Percentiles rank a stretch among this genome's conserved stretches.
These are phyloP conservation scores for Lupinus albus DNA, from an alignment of 306 rosid species.

Conservation along the genomic window DNA sequence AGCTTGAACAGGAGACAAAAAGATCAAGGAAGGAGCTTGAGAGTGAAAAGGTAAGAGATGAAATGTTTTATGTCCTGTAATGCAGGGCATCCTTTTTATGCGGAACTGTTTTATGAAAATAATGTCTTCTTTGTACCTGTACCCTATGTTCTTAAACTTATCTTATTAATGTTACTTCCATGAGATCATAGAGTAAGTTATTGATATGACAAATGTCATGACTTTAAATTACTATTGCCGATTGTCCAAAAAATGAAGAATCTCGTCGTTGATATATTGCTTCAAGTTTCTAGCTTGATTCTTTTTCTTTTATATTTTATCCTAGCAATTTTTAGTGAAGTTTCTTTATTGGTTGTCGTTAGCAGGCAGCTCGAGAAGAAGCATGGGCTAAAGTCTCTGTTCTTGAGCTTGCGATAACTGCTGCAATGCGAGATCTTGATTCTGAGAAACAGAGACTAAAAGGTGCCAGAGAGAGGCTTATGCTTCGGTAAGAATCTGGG, in stretches of 20 bases:
- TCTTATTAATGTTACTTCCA: background rate
- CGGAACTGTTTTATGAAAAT: background rate
- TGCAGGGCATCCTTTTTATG: background rate
- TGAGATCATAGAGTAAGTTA: background rate
- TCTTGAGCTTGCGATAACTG: conserved; percentile 77
- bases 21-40: conserved; percentile 60
- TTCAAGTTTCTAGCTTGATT: background rate
- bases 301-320: background rate
- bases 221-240: background rate
- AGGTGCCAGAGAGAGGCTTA: conserved; percentile 73
- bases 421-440: conserved; percentile 73
- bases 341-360: conserved; percentile 50
- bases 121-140: background rate
- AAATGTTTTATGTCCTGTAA: conserved; percentile 7
- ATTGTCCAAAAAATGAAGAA: background rate
- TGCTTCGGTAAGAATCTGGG: conserved; percentile 61
- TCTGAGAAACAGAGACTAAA: conserved; percentile 69
- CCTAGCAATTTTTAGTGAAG: conserved; percentile 17
- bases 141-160: background rate
- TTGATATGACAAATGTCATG: conserved; percentile 9
- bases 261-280: conserved; percentile 13
- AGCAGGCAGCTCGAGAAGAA: conserved; percentile 89
- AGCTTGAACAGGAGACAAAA: conserved; percentile 58
- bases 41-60: conserved; percentile 71
- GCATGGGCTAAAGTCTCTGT: conserved; percentile 85